phyloP scores from a whole-genome alignment of 2,329 filamentous ascomycete genomes.

The Aspergillus brasiliensis region DNA sequence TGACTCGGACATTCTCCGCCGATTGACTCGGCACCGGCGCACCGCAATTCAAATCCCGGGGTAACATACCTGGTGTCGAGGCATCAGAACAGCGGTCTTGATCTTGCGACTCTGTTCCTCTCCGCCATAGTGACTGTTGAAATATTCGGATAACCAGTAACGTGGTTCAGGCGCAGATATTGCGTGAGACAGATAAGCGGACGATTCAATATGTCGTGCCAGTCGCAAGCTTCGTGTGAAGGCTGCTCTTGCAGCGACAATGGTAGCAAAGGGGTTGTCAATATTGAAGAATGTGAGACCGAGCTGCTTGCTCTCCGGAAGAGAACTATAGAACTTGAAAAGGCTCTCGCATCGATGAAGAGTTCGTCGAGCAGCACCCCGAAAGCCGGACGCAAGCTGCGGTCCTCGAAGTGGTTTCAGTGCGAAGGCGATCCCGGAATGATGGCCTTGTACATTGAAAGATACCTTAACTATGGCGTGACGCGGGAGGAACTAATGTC shows the following conservation, averaged over 20 bases:
- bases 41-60: background rate
- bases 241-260: constrained; percentile 36
- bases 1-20: constrained; percentile 4
- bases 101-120: background rate
- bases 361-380: constrained; percentile 14
- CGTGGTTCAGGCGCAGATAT: background rate
- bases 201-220: constrained; percentile 19
- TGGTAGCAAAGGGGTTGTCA: constrained; percentile 23
- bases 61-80: background rate
- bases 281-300: constrained; percentile 46
- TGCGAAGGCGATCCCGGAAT: constrained; percentile 46
- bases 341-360: constrained; percentile 33
- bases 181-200: background rate
- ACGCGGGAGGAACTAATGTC: constrained; percentile 53
- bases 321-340: constrained; percentile 42
- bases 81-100: background rate
- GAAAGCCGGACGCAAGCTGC: constrained; percentile 32
- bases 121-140: background rate
- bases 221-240: constrained; percentile 32
- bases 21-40: background rate
- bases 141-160: background rate
- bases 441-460: constrained; percentile 53
- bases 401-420: constrained; percentile 51
- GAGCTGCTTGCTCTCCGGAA: constrained; percentile 43
- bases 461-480: constrained; percentile 54